These are phyloP conservation scores for Lentinula novae-zelandiae DNA, from an alignment of 1,284 basidiomycete species.

Conservation along the genomic window DNA sequence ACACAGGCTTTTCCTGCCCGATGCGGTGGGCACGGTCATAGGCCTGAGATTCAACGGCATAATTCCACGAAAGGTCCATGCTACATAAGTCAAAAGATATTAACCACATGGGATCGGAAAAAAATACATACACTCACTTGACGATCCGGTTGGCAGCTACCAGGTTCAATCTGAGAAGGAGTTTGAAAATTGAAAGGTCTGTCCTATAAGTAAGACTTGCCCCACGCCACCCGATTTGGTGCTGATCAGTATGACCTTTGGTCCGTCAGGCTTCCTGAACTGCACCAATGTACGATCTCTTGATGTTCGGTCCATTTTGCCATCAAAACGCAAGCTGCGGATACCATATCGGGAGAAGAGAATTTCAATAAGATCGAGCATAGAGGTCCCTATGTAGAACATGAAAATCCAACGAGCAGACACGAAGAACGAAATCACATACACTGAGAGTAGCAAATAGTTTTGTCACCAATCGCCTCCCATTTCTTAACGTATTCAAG, in stretches of 20 bases:
- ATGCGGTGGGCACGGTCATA: conserved; percentile 68
- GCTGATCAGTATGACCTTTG: conserved; percentile 62
- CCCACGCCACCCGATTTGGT: conserved; percentile 69
- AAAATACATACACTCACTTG: conserved; percentile 39
- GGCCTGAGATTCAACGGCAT: conserved; percentile 62
- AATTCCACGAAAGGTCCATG: conserved; percentile 72
- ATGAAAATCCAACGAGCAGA: neutral
- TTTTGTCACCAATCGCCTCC: conserved; percentile 62
- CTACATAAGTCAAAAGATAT: conserved; percentile 25
- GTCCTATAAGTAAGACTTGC: conserved; percentile 20
- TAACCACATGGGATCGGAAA: neutral
- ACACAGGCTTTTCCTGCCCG: conserved; percentile 66
- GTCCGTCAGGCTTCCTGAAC: conserved; percentile 52
- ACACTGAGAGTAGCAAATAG: conserved; percentile 71
- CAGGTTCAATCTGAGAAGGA: conserved; percentile 43
- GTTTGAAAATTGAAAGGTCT: neutral
- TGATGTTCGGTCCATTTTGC: conserved; percentile 51
- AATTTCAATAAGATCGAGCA: conserved; percentile 62
- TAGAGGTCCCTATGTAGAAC: conserved; percentile 55
- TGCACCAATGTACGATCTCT: conserved; percentile 45
- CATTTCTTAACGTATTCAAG: conserved; percentile 52
- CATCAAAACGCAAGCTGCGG: conserved; percentile 59
- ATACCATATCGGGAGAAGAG: conserved; percentile 56
- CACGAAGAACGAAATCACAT: conserved; percentile 20
- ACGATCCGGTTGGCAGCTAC: conserved; percentile 65